Evolutionary conservation across 176 grass and related monocot genomes (phyloP), one percentile per base, ranked within the genome.

Genomic region (Olyra latifolia): DNA sequence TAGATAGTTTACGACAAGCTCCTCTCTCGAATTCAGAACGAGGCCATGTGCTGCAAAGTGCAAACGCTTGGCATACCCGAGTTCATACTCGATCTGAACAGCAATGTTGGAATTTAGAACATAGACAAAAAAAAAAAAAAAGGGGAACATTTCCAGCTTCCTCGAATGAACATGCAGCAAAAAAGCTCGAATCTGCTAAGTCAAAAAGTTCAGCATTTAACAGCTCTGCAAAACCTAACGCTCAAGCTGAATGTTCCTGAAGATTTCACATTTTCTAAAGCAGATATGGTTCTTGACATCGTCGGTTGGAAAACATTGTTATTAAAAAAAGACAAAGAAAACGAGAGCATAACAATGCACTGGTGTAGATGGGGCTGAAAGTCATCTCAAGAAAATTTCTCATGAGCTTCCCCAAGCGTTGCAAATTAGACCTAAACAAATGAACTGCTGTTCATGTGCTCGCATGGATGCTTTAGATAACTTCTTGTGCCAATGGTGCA

Each of bases 1-100:
- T n/a, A n/a, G n/a, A n/a, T 38, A 28, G 30, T 73, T 46, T 20
- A 8, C 7, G 7, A 66, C 12, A 66, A 40, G 27, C 59, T 23
- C 13, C 59, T 77, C 41, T 8, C 14, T 49, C 58, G 8, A 68
- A 69, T 56, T 6, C 44, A 54, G 35, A 64, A 30, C 17, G 72
- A 55, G 9, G 43, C 14, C 20, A 48, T 72, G 47, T 43, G 80
- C 42, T 67, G 29, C 74, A 80, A 66, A 35, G 30, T 67, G 29
- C 74, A 80, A 66, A 35, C 19, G 42, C 11, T 59, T 5, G 40
- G 7, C 24, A 24, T 84, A 12, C 53, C 35, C 16, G 52, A 45
- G 58, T 69, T 75, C 28, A 66, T 75, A 80, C 68, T 84, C 75
- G 13, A 69, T 35, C 54, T 80, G 19, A 57, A 46, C 52, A 70